A percentile compares a stretch with the other conserved stretches of the same genome.
Evolutionary conservation across 78 protist genomes (phyloP).

Genomic region (Speleostelium caveatum): DNA sequence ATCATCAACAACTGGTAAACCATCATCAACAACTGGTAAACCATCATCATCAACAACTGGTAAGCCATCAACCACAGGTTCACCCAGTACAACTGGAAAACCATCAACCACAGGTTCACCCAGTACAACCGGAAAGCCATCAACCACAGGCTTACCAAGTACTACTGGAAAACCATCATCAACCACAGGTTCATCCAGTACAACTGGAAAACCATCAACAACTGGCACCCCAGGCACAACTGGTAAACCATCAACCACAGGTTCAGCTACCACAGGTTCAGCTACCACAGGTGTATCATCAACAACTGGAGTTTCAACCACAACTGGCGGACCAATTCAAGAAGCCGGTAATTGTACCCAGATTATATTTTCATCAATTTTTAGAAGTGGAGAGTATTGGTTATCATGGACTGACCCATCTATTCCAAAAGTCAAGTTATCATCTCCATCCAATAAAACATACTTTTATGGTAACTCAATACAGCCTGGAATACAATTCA

Average conservation of each 20-base stretch:
- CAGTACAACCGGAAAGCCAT: neutral
- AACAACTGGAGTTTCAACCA: neutral
- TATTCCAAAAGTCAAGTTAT: neutral
- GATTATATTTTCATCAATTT: constrained; percentile 6
- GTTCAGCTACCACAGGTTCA: constrained; percentile 1
- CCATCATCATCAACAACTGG: too few species aligned
- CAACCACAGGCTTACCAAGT: neutral
- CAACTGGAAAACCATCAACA: neutral
- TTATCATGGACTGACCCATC: constrained; percentile 12
- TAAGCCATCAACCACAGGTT: neutral
- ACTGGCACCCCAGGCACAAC: neutral
- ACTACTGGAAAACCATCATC: neutral
- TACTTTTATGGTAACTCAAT: constrained; percentile 7
- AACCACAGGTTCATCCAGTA: neutral
- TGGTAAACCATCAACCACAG: neutral
- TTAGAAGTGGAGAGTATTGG: neutral
- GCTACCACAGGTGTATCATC: neutral
- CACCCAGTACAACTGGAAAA: neutral
- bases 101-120: neutral
- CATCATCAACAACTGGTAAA: too few species aligned
- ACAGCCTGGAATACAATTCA: constrained; percentile 5
- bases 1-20: neutral
- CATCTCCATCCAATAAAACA: neutral
- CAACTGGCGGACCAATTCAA: neutral
- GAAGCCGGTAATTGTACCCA: neutral